Base-by-base conservation (phyloP, 106 monocot species). In the Platanthera guangdongensis region DNA sequence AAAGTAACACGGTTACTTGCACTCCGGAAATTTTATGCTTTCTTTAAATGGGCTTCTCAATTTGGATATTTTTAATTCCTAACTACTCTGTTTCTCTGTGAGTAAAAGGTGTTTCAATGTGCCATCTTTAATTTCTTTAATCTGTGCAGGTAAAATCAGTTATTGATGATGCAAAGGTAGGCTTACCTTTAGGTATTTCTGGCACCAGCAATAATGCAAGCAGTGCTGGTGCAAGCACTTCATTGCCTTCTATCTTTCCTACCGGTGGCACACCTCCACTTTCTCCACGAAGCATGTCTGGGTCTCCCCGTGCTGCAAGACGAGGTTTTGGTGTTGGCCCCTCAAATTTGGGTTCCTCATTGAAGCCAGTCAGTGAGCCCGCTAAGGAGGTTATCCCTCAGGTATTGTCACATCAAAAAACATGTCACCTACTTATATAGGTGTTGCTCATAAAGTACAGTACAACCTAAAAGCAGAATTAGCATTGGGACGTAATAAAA, bases 211-310 rank as follows among this genome's bases (percentile, higher is more conserved):
- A 47, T 51, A 79, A 79, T 81, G 68, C 73, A 75, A 46, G 67
- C 7, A 92, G 81, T 88, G 81, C 88, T 71, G 70, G 81, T 47
- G 52, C 92, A 68, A 79, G 80, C 68, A 87, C 75, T 89, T 81
- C 84, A 72, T 83, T 92, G 78, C 92, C 93, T 78, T 96, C 90
- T 16, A 93, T 93, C 84, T 96, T 96, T 74, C 93, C 95, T 78
- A 88, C 90, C 59, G 92, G 89, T 60, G 87, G 93, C 80, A 89
- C 90, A 49, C 95, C 92, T 77, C 95, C 92, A 57, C 90, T 96
- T 80, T 96, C 95, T 51, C 95, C 95, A 32, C 88, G 95, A 81
- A 95, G 95, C 80, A 78, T 72, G 32, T 82, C 92, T 76, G 89
- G 92, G 32, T 96, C 95, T 74, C 95, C 95, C 81, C 95, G 93